Conservation (phyloP, 2,329 filamentous ascomycete species). For the Penicillium glabrum region DNA sequence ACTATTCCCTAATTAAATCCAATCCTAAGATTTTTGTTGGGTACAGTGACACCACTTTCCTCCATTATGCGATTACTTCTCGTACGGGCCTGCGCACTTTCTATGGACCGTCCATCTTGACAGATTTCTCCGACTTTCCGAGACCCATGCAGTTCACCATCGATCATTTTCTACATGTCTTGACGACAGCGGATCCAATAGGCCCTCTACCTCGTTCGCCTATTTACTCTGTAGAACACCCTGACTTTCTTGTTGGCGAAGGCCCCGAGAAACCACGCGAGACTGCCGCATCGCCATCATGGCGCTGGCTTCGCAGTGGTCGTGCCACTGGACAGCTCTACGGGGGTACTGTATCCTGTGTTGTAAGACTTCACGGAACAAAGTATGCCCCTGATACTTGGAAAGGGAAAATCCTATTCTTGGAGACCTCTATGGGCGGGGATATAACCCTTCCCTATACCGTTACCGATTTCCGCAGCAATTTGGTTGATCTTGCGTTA, state of each 20-base stretch:
- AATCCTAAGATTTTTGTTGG: too few relatives aligned
- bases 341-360: constrained; percentile 27
- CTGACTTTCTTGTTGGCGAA: not conserved
- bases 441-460: not conserved
- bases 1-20: too few relatives aligned
- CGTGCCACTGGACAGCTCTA: constrained; percentile 38
- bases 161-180: too few relatives aligned
- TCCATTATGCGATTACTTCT: too few relatives aligned
- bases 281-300: not conserved
- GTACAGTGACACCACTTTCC: too few relatives aligned
- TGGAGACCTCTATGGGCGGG: constrained; percentile 42
- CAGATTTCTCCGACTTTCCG: constrained; percentile 23
- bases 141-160: not conserved
- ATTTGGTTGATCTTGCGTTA: constrained; percentile 42
- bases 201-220: too few relatives aligned
- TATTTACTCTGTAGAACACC: too few relatives aligned
- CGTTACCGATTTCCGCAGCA: constrained; percentile 16
- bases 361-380: too few relatives aligned
- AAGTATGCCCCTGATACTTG: too few relatives aligned
- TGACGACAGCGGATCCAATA: too few relatives aligned
- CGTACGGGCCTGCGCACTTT: constrained; percentile 24
- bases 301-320: constrained; percentile 4
- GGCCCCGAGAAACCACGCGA: not conserved
- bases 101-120: constrained; percentile 28
- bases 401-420: constrained; percentile 16